A percentile compares a stretch with the other conserved stretches of the same genome.
Conservation (phyloP, 78 protist species). For the Dictyostelium brefeldianum region DNA sequence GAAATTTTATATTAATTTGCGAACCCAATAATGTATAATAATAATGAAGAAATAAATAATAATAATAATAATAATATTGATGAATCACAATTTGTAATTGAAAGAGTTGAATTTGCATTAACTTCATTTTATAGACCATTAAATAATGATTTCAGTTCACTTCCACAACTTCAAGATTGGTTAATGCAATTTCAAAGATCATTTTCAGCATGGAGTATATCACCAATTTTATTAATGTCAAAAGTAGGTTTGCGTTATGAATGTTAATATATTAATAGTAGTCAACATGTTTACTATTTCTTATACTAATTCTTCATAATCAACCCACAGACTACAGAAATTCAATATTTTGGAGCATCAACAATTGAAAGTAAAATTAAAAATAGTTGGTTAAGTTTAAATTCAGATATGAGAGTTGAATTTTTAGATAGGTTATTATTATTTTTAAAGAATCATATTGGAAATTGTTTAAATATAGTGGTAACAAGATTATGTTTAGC, state of each 20-base stretch:
- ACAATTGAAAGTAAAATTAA: constrained; percentile 61
- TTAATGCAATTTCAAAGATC: constrained; percentile 43
- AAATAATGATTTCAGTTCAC: not conserved
- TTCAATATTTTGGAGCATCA: constrained; percentile 79
- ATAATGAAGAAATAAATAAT: not conserved
- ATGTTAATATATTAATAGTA: not conserved
- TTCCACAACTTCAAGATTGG: constrained; percentile 39
- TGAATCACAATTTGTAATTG: constrained; percentile 18
- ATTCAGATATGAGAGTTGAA: not conserved
- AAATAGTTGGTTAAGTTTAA: constrained; percentile 27
- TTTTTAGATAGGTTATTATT: constrained; percentile 28
- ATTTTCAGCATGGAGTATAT: constrained; percentile 20
- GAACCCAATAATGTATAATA: not conserved
- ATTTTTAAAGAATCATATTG: not conserved
- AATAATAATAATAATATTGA: not conserved
- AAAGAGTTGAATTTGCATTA: constrained; percentile 9
- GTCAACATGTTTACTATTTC: not conserved
- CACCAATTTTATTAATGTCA: constrained; percentile 35
- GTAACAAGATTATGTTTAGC: constrained; percentile 59
- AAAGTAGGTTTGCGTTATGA: not conserved
- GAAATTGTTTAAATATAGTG: not conserved
- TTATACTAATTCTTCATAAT: not conserved
- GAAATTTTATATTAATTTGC: too few species aligned
- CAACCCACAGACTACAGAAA: constrained; percentile 24
- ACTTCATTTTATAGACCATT: constrained; percentile 27